A percentile compares a stretch with the other conserved stretches of the same genome.
Evolutionary conservation across 805 yeast genomes (phyloP).

Genomic region (Suhomyces canberraensis): DNA sequence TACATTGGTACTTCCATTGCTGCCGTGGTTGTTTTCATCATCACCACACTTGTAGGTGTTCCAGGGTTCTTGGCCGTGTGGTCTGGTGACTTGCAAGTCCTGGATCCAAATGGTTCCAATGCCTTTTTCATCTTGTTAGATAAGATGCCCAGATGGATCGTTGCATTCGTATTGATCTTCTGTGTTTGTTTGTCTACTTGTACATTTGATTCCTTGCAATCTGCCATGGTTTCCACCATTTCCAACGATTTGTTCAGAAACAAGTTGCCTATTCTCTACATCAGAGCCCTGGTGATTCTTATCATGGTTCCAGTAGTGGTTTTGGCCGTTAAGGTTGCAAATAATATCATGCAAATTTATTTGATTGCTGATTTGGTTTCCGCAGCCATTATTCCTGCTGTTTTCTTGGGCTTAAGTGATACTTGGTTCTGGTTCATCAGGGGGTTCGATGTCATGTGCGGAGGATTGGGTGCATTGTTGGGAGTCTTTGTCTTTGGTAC

Average conservation of each 20-base stretch:
- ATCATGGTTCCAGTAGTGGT: slow-evolving; percentile 86
- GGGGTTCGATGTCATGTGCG: slow-evolving; percentile 77
- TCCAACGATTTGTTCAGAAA: slow-evolving; percentile 90
- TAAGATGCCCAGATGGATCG: slow-evolving; percentile 80
- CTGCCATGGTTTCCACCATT: slow-evolving; percentile 82
- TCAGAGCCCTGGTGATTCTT: slow-evolving; percentile 65
- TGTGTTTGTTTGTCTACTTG: slow-evolving; percentile 75
- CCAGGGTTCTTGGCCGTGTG: slow-evolving; percentile 89
- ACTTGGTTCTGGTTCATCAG: slow-evolving; percentile 60
- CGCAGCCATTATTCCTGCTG: slow-evolving; percentile 78
- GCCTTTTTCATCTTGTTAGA: slow-evolving; percentile 72
- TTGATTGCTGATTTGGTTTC: slow-evolving; percentile 89
- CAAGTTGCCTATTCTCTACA: slow-evolving; percentile 61
- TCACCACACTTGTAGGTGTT: slow-evolving; percentile 71
- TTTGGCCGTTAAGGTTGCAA: slow-evolving; percentile 77
- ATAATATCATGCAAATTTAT: slow-evolving; percentile 80
- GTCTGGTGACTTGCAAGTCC: slow-evolving; percentile 64
- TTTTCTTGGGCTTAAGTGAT: slow-evolving; percentile 74
- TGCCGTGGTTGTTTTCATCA: slow-evolving; percentile 56
- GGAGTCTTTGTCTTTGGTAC: slow-evolving; percentile 83
- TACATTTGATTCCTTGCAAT: slow-evolving; percentile 84
- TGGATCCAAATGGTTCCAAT: slow-evolving; percentile 55
- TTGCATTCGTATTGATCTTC: slow-evolving; percentile 78
- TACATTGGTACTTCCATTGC: slow-evolving; percentile 75
- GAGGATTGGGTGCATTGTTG: slow-evolving; percentile 80